These are phyloP conservation scores for Skeletonema marinoi DNA, from an alignment of 108 stramenopile genomes.

Conservation along the genomic window DNA sequence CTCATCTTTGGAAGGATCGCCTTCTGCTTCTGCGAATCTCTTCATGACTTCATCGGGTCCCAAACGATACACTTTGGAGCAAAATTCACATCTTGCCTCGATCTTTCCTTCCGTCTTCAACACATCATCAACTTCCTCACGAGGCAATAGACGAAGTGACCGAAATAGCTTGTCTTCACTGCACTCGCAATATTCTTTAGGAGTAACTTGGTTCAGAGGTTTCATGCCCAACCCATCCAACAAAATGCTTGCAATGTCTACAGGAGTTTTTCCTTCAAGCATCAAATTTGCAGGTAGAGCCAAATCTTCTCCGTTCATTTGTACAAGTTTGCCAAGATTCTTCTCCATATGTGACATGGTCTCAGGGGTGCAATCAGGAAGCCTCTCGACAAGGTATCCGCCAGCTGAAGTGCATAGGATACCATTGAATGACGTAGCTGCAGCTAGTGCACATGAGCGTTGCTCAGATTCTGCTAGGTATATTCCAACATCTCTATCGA, in stretches of 20 bases:
- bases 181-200: constrained; percentile 65
- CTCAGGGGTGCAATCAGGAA: constrained; percentile 70
- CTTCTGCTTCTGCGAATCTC: constrained; percentile 61
- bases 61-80: constrained; percentile 79
- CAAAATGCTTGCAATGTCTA: constrained; percentile 74
- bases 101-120: constrained; percentile 71
- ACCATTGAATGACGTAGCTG: constrained; percentile 70
- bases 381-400: constrained; percentile 86
- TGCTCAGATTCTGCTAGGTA: constrained; percentile 89
- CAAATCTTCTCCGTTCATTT: constrained; percentile 67
- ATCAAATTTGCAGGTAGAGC: constrained; percentile 72
- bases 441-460: constrained; percentile 85
- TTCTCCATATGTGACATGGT: constrained; percentile 56
- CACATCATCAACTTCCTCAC: constrained; percentile 79
- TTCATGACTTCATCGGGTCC: constrained; percentile 67
- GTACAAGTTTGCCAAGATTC: constrained; percentile 73
- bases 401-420: constrained; percentile 86
- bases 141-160: constrained; percentile 73
- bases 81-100: constrained; percentile 88
- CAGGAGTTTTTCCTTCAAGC: constrained; percentile 68
- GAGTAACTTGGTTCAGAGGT: constrained; percentile 68
- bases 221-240: constrained; percentile 82
- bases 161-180: constrained; percentile 77
- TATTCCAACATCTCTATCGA: constrained; percentile 87
- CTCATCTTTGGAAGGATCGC: constrained; percentile 69